Evolutionary conservation across 148 eudicot species (phyloP).

Genomic region (Silene uniflora): DNA sequence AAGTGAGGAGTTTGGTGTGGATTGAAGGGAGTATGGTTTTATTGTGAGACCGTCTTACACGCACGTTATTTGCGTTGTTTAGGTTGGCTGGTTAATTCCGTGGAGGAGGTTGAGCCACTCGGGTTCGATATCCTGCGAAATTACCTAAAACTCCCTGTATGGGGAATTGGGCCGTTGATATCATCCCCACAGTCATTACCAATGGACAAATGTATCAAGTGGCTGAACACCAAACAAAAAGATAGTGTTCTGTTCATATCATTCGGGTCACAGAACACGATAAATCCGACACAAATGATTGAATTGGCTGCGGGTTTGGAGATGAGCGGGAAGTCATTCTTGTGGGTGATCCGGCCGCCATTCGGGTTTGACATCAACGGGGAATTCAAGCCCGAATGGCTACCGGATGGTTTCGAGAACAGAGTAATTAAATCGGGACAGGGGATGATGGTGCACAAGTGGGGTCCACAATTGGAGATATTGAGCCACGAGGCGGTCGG

Average conservation of each 20-base stretch:
- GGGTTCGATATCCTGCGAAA: conserved; percentile 46
- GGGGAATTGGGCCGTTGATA: conserved; percentile 68
- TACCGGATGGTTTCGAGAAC: conserved; percentile 64
- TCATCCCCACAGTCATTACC: conserved; percentile 7
- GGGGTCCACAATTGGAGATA: conserved; percentile 82
- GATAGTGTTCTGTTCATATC: conserved; percentile 64
- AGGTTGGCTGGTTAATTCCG: conserved; percentile 64
- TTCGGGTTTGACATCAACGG: conserved; percentile 41
- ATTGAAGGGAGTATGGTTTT: too few species aligned
- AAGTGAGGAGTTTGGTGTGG: too few species aligned
- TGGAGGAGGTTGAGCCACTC: conserved; percentile 61
- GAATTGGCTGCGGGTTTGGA: conserved; percentile 68
- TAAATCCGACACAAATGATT: conserved; percentile 66
- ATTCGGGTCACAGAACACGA: conserved; percentile 80
- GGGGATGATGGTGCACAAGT: conserved; percentile 47
- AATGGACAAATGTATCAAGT: conserved; percentile 35
- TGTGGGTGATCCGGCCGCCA: conserved; percentile 78
- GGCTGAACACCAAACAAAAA: conserved; percentile 39
- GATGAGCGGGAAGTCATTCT: conserved; percentile 48
- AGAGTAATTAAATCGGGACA: conserved; percentile 22
- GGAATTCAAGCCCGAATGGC: conserved; percentile 49
- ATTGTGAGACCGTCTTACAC: neutral
- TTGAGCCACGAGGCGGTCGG: conserved; percentile 50
- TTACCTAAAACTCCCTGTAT: conserved; percentile 41
- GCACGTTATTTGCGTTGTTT: neutral